These are phyloP conservation scores for Apiospora rasikravindrae DNA, from an alignment of 2,329 filamentous ascomycete species.

Conservation along the genomic window DNA sequence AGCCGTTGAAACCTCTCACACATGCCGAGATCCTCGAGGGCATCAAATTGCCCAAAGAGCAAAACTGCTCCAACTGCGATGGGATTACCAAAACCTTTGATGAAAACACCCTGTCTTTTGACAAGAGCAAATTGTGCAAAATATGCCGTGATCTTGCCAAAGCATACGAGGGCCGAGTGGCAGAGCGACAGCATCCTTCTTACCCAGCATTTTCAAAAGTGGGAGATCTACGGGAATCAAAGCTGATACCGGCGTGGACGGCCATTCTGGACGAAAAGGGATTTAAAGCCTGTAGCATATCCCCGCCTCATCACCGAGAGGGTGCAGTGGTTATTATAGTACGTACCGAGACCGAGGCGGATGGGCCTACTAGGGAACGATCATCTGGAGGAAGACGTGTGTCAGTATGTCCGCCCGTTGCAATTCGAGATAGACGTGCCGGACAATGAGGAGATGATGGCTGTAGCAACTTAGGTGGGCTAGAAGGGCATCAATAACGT, in stretches of 20 bases:
- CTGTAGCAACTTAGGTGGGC: not conserved
- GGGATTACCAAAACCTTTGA: not conserved
- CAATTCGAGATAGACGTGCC: not conserved
- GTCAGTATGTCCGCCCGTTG: not conserved
- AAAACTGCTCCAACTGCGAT: too few relatives aligned
- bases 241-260: not conserved
- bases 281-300: not conserved
- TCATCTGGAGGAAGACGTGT: not conserved
- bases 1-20: too few relatives aligned
- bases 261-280: not conserved
- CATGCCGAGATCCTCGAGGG: not conserved
- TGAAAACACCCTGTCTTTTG: not conserved
- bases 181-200: not conserved
- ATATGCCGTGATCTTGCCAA: fast-evolving
- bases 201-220: not conserved
- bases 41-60: too few relatives aligned
- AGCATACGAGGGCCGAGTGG: fast-evolving
- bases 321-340: not conserved
- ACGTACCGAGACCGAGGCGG: not conserved
- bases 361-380: not conserved
- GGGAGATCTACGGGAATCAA: not conserved
- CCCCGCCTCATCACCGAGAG: not conserved
- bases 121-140: not conserved
- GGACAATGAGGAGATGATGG: not conserved
- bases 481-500: not conserved